Conservation (phyloP, 2,329 filamentous ascomycete genomes). For the Ascochyta viciae-villosae region DNA sequence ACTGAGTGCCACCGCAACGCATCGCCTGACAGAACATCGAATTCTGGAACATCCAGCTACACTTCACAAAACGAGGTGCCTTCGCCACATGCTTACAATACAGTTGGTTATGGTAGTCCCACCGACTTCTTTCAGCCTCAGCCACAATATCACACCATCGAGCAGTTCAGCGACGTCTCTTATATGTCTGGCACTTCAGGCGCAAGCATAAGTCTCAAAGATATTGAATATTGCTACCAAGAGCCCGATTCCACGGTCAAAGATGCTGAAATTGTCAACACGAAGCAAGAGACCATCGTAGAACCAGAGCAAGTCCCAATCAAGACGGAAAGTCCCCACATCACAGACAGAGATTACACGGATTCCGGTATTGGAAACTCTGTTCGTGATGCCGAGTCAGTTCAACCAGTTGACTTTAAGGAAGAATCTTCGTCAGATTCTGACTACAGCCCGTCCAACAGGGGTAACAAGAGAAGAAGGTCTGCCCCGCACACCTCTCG, state of each 20-base stretch:
- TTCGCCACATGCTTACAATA: conserved; percentile 32
- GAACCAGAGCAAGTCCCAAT: conserved; percentile 21
- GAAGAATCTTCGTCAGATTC: conserved; percentile 45
- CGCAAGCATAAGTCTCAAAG: conserved; percentile 36
- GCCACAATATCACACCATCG: conserved; percentile 27
- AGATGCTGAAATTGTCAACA: conserved; percentile 30
- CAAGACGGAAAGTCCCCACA: conserved; percentile 25
- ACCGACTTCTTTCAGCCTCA: conserved; percentile 24
- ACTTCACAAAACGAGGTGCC: conserved; percentile 39
- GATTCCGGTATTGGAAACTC: conserved; percentile 40
- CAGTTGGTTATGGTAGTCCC: conserved; percentile 28
- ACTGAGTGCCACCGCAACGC: conserved; percentile 31
- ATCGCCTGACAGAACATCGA: conserved; percentile 46
- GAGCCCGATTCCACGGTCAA: conserved; percentile 34
- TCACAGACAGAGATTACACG: conserved; percentile 25
- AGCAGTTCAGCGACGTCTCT: conserved; percentile 23
- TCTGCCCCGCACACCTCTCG: conserved; percentile 36
- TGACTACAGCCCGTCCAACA: conserved; percentile 42
- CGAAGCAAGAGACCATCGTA: conserved; percentile 30
- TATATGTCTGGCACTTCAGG: conserved; percentile 23
- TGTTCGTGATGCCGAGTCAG: conserved; percentile 46
- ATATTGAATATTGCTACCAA: conserved; percentile 43
- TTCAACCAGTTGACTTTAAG: conserved; percentile 39
- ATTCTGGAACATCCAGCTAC: conserved; percentile 42
- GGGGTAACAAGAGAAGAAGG: conserved; percentile 32